Base-by-base conservation (phyloP, 345 rosid species). In the Eucalyptus fibrosa region DNA sequence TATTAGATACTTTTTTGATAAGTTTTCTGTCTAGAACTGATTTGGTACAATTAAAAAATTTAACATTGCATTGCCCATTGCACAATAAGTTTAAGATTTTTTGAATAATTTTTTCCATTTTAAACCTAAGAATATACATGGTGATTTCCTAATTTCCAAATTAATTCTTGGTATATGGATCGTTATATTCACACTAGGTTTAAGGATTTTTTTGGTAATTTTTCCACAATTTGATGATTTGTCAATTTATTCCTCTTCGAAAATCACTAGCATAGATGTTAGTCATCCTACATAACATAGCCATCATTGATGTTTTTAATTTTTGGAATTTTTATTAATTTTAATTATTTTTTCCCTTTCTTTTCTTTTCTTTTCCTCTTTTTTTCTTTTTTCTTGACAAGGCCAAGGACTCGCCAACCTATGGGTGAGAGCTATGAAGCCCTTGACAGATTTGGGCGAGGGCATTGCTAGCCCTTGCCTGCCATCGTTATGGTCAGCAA, bases 391-490 rank as follows among this genome's bases (percentile, higher is more conserved):
- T 53, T 53, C 26, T 53, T 53, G 59, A 53, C 59, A 53, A 53
- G 59, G 59, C 26, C 26, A 53, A 53, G 59, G 59, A 53, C 59
- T 53, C 5, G 1, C 59, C 4, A 53, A 0, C 59, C 59, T 0
- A 53, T 53, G 59, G 59, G 11, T 19, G 59, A 53, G 26, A 53
- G 59, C 26, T 9, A 53, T 53, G 5, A 53, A 53, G 59, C 59
- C 59, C 59, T 53, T 8, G 59, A 53, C 0, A 53, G 59, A 53
- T 53, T 53, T 53, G 59, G 5, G 59, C 5, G 5, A 53, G 26
- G 59, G 26, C 26, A 4, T 1, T 0, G 11, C 26, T 0, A 53
- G 1, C 59, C 26, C 59, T 53, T 53, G 26, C 59, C 1, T 0
- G 59, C 0, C 59, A 53, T 53, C 2, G 0, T 53, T 21, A 53